phyloP scores from a whole-genome alignment of 208 protist species.

The Wallacemonas collosoma region DNA sequence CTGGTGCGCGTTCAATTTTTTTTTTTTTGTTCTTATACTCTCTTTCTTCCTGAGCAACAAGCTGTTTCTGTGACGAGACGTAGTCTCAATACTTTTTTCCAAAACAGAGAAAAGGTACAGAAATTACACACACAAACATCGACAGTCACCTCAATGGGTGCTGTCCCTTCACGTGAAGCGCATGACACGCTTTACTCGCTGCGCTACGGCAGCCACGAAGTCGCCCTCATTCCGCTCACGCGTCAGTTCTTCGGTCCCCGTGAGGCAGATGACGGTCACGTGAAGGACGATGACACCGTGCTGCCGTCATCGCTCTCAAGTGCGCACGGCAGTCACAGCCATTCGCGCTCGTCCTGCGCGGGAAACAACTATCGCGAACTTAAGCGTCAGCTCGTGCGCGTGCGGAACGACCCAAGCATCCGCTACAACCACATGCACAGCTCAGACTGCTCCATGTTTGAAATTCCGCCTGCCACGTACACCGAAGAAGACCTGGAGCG shows the following conservation, averaged over 20 bases:
- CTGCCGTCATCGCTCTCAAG: not conserved
- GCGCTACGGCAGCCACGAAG: constrained; percentile 74
- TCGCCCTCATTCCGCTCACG: constrained; percentile 64
- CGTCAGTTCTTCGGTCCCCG: constrained; percentile 40
- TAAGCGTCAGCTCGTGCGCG: constrained; percentile 57
- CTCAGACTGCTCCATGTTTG: constrained; percentile 37
- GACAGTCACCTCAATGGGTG: constrained; percentile 38
- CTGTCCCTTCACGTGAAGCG: constrained; percentile 48
- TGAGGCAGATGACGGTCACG: constrained; percentile 20
- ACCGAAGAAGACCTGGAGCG: constrained; percentile 51
- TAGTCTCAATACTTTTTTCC: not conserved
- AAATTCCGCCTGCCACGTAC: constrained; percentile 51
- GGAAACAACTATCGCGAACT: constrained; percentile 31
- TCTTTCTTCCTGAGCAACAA: not conserved
- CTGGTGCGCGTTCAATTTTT: not conserved
- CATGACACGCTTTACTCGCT: constrained; percentile 56
- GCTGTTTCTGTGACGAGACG: not conserved
- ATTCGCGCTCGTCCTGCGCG: constrained; percentile 4
- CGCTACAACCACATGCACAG: constrained; percentile 67
- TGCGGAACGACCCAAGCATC: constrained; percentile 75
- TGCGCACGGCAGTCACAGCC: constrained; percentile 10
- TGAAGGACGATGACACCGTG: not conserved
- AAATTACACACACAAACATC: constrained; percentile 8
- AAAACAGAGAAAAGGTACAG: not conserved
- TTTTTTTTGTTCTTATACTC: not conserved